Base-by-base conservation (phyloP, 345 rosid genomes). In the Linum tenue region DNA sequence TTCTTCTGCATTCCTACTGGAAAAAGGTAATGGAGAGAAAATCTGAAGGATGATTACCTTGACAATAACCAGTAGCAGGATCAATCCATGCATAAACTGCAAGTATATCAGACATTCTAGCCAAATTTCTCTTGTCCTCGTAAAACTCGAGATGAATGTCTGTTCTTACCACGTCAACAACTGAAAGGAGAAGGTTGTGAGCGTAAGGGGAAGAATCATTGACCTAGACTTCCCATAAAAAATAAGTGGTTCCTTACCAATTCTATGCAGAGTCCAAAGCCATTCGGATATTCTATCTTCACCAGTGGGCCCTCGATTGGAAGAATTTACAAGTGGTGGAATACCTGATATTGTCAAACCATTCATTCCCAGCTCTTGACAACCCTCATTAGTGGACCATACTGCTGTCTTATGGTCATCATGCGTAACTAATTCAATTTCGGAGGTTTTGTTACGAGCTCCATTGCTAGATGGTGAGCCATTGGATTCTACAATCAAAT, bases 81-180 rank as follows among this genome's bases (percentile, higher is more conserved):
- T 91, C 96, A 73, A 86, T 88, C 98, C 95, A 91, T 39, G 98
- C 98, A 77, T 91, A 91, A 71, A 91, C 95, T 51, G 96, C 91
- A 71, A 91, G 98, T 44, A 91, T 91, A 74, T 91, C 98, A 0
- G 96, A 85, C 96, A 91, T 91, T 78, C 96, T 85, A 58, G 94
- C 98, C 72, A 88, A 68, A 72, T 91, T 91, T 67, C 78, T 85
- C 61, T 86, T 74, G 72, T 91, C 88, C 81, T 84, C 89, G 6
- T 86, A 91, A 79, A 91, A 91, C 72, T 86, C 96, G 63, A 91
- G 94, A 81, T 91, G 96, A 77, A 85, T 77, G 80, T 91, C 96
- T 10, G 96, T 91, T 78, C 96, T 83, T 63, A 91, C 98, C 73
- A 91, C 98, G 76, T 91, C 98, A 73, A 91, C 95, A 74, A 88